Percentiles rank a stretch among this genome's conserved stretches.
These are phyloP conservation scores for Arbutus unedo DNA, from an alignment of 148 eudicot species.

Conservation along the genomic window DNA sequence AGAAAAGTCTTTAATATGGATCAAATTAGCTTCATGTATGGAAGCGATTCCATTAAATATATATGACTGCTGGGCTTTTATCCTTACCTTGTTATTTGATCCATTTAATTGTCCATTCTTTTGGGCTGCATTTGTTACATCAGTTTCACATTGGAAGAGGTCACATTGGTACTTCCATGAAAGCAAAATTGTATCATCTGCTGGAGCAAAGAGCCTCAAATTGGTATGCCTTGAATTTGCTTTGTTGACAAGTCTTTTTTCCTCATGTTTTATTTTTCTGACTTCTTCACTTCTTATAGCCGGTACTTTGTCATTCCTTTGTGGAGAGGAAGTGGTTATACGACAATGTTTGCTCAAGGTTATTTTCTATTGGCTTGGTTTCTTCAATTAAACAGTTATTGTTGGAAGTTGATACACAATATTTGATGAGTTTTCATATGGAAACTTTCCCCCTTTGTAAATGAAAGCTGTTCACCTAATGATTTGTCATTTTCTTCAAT, in stretches of 20 bases:
- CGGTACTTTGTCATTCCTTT: slow-evolving; percentile 82
- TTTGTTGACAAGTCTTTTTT: slow-evolving; percentile 15
- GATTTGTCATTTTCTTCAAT: background rate
- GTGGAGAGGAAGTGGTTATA: slow-evolving; percentile 95
- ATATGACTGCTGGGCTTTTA: background rate
- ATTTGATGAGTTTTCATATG: background rate
- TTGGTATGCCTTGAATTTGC: slow-evolving; percentile 44
- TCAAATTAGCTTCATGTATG: background rate
- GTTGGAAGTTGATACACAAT: background rate
- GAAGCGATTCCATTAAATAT: background rate
- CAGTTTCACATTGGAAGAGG: slow-evolving; percentile 96
- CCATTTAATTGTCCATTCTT: slow-evolving; percentile 6
- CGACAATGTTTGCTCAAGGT: slow-evolving; percentile 96
- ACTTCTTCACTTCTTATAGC: slow-evolving; percentile 34
- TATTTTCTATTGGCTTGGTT: slow-evolving; percentile 16
- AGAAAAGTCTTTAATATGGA: background rate
- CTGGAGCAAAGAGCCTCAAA: slow-evolving; percentile 70
- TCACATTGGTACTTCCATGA: slow-evolving; percentile 83
- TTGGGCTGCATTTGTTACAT: slow-evolving; percentile 2
- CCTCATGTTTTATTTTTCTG: slow-evolving; percentile 13
- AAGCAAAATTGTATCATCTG: slow-evolving; percentile 56
- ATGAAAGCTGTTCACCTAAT: background rate
- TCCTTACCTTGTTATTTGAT: background rate
- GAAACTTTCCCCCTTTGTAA: background rate
- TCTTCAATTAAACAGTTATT: background rate